phyloP scores from a whole-genome alignment of 331 rosid species.

The Ulmus americana region DNA sequence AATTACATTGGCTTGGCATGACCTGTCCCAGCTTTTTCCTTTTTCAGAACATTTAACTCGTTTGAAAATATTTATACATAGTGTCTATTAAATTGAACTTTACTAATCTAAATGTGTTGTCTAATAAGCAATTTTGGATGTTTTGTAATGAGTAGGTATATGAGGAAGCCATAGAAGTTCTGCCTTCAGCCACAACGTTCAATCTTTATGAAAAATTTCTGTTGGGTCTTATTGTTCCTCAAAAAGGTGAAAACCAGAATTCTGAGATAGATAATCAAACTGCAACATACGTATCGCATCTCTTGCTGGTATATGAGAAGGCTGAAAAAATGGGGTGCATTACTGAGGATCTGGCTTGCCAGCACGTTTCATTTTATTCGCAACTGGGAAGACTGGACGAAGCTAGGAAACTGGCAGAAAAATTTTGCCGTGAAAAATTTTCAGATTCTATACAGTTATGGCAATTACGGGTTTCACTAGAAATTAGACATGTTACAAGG shows the following conservation, averaged over 20 bases:
- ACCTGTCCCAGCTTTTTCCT: neutral
- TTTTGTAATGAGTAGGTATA: slow-evolving; percentile 50
- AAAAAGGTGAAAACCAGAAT: slow-evolving; percentile 32
- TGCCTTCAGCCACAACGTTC: slow-evolving; percentile 51
- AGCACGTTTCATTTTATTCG: slow-evolving; percentile 52
- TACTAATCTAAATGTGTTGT: neutral
- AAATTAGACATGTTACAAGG: slow-evolving; percentile 41
- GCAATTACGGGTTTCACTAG: slow-evolving; percentile 49
- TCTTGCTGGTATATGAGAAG: slow-evolving; percentile 57
- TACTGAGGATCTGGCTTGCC: slow-evolving; percentile 67
- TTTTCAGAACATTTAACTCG: no score
- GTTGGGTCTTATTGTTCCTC: slow-evolving; percentile 33
- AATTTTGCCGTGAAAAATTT: slow-evolving; percentile 49
- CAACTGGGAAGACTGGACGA: slow-evolving; percentile 57
- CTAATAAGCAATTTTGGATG: slow-evolving; percentile 11
- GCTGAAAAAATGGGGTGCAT: slow-evolving; percentile 58
- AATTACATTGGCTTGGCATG: neutral
- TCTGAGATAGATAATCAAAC: slow-evolving; percentile 23
- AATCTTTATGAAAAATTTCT: slow-evolving; percentile 50
- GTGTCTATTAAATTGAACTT: slow-evolving; percentile 12
- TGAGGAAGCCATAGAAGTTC: slow-evolving; percentile 62
- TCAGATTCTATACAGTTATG: slow-evolving; percentile 51
- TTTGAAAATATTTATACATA: neutral
- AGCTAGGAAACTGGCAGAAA: slow-evolving; percentile 56
- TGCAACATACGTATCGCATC: slow-evolving; percentile 30